phyloP scores from a whole-genome alignment of 495 filamentous ascomycete species.

The Hypoxylon rickii region DNA sequence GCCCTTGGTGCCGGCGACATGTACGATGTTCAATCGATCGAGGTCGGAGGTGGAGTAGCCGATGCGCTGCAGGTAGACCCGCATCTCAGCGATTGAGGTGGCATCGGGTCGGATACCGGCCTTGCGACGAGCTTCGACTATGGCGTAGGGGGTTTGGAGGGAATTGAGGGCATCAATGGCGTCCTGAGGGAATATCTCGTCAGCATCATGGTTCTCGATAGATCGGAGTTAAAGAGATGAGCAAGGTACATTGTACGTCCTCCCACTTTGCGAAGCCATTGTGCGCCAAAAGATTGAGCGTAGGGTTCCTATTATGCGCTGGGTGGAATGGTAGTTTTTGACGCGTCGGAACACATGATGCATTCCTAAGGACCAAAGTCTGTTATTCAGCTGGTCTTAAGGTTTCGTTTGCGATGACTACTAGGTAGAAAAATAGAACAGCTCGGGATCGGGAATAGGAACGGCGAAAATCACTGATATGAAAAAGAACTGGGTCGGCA shows the following conservation, averaged over 20 bases:
- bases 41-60: conserved; percentile 79
- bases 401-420: neutral
- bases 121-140: conserved; percentile 74
- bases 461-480: conserved; percentile 17
- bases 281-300: conserved; percentile 21
- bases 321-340: conserved; percentile 5
- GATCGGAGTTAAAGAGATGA: neutral
- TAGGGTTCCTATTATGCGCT: conserved; percentile 11
- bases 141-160: conserved; percentile 81
- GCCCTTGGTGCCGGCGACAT: conserved; percentile 92
- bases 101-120: conserved; percentile 70
- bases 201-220: conserved; percentile 10
- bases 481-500: neutral
- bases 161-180: conserved; percentile 87
- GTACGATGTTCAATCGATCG: conserved; percentile 72
- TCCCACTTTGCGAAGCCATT: conserved; percentile 32
- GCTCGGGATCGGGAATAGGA: too few species aligned
- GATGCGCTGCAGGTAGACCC: conserved; percentile 73
- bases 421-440: conserved; percentile 19
- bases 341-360: conserved; percentile 39
- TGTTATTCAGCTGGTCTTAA: neutral
- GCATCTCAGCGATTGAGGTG: conserved; percentile 72
- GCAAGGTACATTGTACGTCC: conserved; percentile 35
- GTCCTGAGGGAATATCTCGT: conserved; percentile 56
- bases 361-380: conserved; percentile 27